Percentiles rank a stretch among this genome's conserved stretches.
These are phyloP conservation scores for Colletotrichum gloeosporioides DNA, from an alignment of 2,329 filamentous ascomycete genomes.

Conservation along the genomic window DNA sequence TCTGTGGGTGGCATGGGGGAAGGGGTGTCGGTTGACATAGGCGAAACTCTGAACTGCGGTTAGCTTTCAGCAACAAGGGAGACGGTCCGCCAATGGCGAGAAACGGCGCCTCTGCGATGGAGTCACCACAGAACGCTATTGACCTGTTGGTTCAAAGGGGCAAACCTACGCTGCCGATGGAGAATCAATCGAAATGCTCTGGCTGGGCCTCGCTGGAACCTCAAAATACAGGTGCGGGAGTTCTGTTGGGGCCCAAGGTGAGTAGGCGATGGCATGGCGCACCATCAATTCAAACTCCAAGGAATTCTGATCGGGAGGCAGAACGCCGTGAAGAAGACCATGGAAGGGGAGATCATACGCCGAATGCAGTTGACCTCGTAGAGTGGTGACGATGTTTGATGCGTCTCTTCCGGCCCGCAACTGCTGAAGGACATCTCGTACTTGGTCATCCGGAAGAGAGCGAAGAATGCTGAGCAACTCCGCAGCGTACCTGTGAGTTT, in stretches of 20 bases:
- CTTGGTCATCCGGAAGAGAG: neutral
- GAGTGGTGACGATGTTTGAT: neutral
- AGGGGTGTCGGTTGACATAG: neutral
- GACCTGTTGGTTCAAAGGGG: too few relatives aligned
- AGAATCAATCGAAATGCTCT: neutral
- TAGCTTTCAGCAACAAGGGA: neutral
- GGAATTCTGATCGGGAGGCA: neutral
- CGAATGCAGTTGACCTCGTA: neutral
- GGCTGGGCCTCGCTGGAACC: neutral
- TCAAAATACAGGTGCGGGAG: neutral
- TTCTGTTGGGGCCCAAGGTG: constrained; percentile 1
- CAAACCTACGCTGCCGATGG: neutral
- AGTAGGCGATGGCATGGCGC: constrained; percentile 4
- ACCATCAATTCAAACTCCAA: constrained; percentile 13
- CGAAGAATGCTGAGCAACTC: neutral
- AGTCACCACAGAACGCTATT: too few relatives aligned
- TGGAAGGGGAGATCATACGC: neutral
- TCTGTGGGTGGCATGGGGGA: neutral
- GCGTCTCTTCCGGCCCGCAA: neutral
- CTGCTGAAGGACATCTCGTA: neutral
- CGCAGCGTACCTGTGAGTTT: neutral
- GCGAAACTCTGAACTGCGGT: neutral
- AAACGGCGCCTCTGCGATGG: too few relatives aligned
- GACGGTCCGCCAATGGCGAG: too few relatives aligned
- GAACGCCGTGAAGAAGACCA: neutral